Percentiles rank a stretch among this genome's conserved stretches.
phyloP scores from a whole-genome alignment of 2,329 filamentous ascomycete genomes.

The Byssochlamys sp. region DNA sequence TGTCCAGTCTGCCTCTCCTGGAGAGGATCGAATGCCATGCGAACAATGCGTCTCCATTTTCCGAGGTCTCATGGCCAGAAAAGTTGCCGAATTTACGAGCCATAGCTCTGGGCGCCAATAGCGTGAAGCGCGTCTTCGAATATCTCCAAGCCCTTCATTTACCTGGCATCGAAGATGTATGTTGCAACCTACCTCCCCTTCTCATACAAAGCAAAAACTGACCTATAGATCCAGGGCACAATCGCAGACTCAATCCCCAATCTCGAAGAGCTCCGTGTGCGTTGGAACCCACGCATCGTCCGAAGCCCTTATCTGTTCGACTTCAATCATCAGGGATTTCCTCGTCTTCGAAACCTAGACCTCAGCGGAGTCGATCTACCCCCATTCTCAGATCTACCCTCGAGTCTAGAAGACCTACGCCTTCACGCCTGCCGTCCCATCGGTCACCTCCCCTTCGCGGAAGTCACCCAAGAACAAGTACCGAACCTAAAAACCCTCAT shows the following conservation, averaged over 20 bases:
- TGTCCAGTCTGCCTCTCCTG: slow-evolving; percentile 17
- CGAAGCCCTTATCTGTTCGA: not conserved
- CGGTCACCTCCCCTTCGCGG: not conserved
- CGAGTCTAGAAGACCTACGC: slow-evolving; percentile 20
- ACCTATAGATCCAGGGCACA: slow-evolving; percentile 5
- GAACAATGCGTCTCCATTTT: slow-evolving; percentile 8
- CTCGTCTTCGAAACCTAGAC: slow-evolving; percentile 18
- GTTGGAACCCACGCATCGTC: slow-evolving; percentile 13
- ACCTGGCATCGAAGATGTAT: not conserved
- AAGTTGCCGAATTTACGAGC: slow-evolving; percentile 22
- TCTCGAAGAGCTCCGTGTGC: slow-evolving; percentile 23
- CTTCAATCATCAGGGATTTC: slow-evolving; percentile 2
- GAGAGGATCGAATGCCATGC: slow-evolving; percentile 18
- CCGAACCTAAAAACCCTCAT: slow-evolving; percentile 20
- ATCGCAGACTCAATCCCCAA: slow-evolving; percentile 15
- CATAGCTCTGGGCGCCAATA: slow-evolving; percentile 14
- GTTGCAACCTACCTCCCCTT: not conserved
- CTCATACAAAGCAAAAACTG: not conserved
- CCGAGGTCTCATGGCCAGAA: slow-evolving; percentile 10
- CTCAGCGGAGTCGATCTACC: slow-evolving; percentile 17
- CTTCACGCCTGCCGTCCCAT: slow-evolving; percentile 14
- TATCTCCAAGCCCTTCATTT: not conserved
- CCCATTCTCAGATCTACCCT: slow-evolving; percentile 15
- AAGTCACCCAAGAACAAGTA: slow-evolving; percentile 8
- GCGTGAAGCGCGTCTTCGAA: not conserved